Conservation (phyloP, 2,329 filamentous ascomycete species). For the Pestalotiopsis sp. region DNA sequence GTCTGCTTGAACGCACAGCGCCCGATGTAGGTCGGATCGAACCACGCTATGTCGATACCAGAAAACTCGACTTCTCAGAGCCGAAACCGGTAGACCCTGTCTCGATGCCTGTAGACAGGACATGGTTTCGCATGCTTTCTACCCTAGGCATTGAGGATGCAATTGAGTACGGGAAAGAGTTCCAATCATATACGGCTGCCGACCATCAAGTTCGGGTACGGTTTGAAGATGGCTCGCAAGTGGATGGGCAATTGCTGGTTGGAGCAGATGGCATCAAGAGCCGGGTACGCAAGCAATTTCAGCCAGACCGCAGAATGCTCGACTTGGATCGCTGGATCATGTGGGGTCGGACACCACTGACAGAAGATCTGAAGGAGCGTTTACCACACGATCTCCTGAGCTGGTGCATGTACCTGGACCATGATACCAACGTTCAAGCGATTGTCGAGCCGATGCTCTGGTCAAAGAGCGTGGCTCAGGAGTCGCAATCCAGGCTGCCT, state of each 20-base stretch:
- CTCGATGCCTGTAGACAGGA: slow-evolving; percentile 30
- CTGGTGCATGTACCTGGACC: slow-evolving; percentile 34
- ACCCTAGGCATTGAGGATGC: slow-evolving; percentile 27
- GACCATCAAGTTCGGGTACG: slow-evolving; percentile 20
- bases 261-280: slow-evolving; percentile 35
- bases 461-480: slow-evolving; percentile 22
- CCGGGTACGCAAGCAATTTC: slow-evolving; percentile 33
- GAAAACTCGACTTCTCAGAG: slow-evolving; percentile 24
- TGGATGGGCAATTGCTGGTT: slow-evolving; percentile 27
- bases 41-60: slow-evolving; percentile 31
- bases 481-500: slow-evolving; percentile 22
- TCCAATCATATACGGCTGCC: slow-evolving; percentile 22
- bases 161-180: slow-evolving; percentile 34
- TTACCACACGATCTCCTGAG: slow-evolving; percentile 26
- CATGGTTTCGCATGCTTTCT: slow-evolving; percentile 32
- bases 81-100: slow-evolving; percentile 20
- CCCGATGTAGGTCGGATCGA: slow-evolving; percentile 21
- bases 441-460: slow-evolving; percentile 32
- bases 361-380: slow-evolving; percentile 21
- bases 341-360: slow-evolving; percentile 33
- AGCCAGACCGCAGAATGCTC: slow-evolving; percentile 31
- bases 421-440: slow-evolving; percentile 28
- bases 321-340: slow-evolving; percentile 34
- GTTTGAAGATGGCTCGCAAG: slow-evolving; percentile 31
- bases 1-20: slow-evolving; percentile 24